Percentiles rank a stretch among this genome's conserved stretches.
Conservation (phyloP, 345 rosid species). For the Diplotaxis tenuifolia region DNA sequence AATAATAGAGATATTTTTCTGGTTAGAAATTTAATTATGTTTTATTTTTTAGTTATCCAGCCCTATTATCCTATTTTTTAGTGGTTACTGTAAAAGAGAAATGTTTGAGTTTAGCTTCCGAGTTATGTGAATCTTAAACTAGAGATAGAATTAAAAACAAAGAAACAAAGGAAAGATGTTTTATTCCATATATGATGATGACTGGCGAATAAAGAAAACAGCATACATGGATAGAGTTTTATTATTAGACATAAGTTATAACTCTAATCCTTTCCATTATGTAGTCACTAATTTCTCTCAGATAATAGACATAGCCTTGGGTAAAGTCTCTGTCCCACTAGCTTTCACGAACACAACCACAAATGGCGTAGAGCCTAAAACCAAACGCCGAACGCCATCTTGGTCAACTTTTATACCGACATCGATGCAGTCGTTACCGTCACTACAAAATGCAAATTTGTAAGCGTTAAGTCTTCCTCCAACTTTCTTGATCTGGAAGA, state of each 20-base stretch:
- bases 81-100: too few species aligned
- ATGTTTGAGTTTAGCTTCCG: too few species aligned
- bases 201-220: background rate
- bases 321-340: background rate
- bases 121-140: too few species aligned
- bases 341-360: slow-evolving; percentile 32
- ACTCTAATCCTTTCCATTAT: background rate
- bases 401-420: slow-evolving; percentile 45
- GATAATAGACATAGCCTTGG: background rate
- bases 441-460: slow-evolving; percentile 54
- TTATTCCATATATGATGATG: background rate
- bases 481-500: slow-evolving; percentile 28
- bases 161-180: background rate
- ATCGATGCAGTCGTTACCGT: background rate
- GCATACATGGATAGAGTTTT: background rate
- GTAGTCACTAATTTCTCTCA: background rate
- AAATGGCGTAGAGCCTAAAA: slow-evolving; percentile 50
- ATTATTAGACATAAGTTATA: background rate
- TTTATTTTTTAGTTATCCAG: too few species aligned
- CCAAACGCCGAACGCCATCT: slow-evolving; percentile 44
- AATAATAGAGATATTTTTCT: too few species aligned
- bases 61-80: too few species aligned
- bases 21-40: too few species aligned
- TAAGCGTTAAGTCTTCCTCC: slow-evolving; percentile 18
- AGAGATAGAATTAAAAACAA: too few species aligned